These are phyloP conservation scores for Carpinus fangiana DNA, from an alignment of 306 rosid species.

Conservation along the genomic window DNA sequence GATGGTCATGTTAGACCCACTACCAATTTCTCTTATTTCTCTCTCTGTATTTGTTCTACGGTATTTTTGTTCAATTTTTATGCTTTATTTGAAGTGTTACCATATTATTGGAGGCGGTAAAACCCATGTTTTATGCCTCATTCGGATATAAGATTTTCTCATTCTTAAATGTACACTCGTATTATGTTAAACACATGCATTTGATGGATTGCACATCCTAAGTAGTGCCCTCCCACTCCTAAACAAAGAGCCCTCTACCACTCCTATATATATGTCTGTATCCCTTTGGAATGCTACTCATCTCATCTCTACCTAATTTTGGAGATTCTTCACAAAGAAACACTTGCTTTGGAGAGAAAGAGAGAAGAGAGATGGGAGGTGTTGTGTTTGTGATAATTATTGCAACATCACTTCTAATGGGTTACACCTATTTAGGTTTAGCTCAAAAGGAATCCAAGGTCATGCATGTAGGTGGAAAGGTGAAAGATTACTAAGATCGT, in stretches of 20 bases:
- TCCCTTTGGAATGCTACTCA: neutral
- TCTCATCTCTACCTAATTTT: neutral
- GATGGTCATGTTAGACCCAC: too few relatives aligned
- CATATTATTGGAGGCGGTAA: too few relatives aligned
- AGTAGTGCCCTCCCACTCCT: constrained; percentile 46
- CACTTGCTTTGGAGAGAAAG: neutral
- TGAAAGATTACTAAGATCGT: too few relatives aligned
- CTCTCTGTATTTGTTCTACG: too few relatives aligned
- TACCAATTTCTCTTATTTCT: too few relatives aligned
- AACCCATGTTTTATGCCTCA: too few relatives aligned
- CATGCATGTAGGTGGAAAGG: constrained; percentile 57
- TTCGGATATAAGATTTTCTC: too few relatives aligned
- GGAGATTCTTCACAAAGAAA: neutral
- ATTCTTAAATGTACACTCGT: too few relatives aligned
- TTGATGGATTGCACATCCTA: constrained; percentile 49
- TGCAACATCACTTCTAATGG: constrained; percentile 38
- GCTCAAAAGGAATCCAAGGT: constrained; percentile 30
- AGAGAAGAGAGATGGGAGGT: constrained; percentile 28
- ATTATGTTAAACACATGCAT: neutral
- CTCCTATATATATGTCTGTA: constrained; percentile 16
- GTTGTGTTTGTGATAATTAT: constrained; percentile 19
- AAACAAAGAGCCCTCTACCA: neutral
- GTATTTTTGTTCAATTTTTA: too few relatives aligned
- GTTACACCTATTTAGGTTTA: constrained; percentile 33
- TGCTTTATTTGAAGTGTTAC: too few relatives aligned